Percentiles rank a stretch among this genome's conserved stretches.
phyloP scores from a whole-genome alignment of 2,329 filamentous ascomycete species.

The Aspergillus sp. region DNA sequence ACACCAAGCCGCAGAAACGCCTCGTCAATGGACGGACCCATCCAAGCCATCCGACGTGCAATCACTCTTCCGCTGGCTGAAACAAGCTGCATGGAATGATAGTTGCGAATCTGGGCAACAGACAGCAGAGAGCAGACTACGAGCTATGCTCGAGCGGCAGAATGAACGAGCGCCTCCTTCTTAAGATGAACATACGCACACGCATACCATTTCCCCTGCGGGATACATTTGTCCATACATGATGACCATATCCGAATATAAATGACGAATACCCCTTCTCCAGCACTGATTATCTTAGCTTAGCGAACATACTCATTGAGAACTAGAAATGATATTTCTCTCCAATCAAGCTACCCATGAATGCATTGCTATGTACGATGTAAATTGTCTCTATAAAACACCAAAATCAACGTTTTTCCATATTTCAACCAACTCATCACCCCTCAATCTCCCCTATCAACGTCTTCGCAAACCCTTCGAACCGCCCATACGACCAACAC shows the following conservation, averaged over 20 bases:
- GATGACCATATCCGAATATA: background rate
- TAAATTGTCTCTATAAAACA: background rate
- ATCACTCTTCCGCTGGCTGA: constrained; percentile 38
- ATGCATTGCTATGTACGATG: background rate
- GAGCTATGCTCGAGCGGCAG: constrained; percentile 36
- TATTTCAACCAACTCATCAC: constrained; percentile 1
- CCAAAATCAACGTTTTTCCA: background rate
- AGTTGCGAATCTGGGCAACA: constrained; percentile 20
- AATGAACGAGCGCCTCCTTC: constrained; percentile 7
- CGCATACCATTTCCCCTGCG: background rate
- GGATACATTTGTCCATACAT: background rate
- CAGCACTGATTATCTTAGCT: background rate
- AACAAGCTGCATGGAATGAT: constrained; percentile 23
- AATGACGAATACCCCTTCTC: background rate
- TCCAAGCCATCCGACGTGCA: constrained; percentile 29
- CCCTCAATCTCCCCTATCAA: constrained; percentile 31
- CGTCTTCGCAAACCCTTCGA: constrained; percentile 42
- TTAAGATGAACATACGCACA: background rate
- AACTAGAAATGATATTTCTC: background rate
- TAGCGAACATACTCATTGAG: background rate
- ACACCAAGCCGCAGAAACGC: background rate
- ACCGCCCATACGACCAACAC: constrained; percentile 44
- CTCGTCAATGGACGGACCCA: constrained; percentile 12
- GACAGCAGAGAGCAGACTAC: constrained; percentile 38
- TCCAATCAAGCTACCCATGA: constrained; percentile 1